Evolutionary conservation across 805 yeast genomes (phyloP).

Genomic region (Metschnikowia amazonensis): DNA sequence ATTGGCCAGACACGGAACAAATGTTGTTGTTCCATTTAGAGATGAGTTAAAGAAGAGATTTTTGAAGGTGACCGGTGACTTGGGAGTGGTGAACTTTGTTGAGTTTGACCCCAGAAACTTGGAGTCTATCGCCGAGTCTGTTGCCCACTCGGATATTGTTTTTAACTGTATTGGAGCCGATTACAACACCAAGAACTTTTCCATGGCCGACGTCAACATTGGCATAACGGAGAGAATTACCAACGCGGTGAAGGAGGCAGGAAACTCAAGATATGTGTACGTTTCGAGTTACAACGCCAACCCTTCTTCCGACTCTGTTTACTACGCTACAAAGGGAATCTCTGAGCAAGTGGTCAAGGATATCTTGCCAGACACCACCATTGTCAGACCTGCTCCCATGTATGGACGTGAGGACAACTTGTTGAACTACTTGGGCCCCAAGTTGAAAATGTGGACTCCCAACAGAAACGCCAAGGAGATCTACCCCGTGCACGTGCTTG

Average conservation of each 20-base stretch:
- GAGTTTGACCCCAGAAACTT: slow-evolving; percentile 81
- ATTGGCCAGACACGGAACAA: slow-evolving; percentile 79
- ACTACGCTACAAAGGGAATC: slow-evolving; percentile 72
- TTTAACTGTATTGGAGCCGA: slow-evolving; percentile 76
- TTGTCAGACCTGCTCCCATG: slow-evolving; percentile 81
- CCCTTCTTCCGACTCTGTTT: slow-evolving; percentile 63
- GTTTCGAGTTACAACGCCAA: slow-evolving; percentile 78
- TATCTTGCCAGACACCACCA: slow-evolving; percentile 69
- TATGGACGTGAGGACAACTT: slow-evolving; percentile 72
- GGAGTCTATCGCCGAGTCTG: slow-evolving; percentile 69
- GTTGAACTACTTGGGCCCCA: slow-evolving; percentile 56
- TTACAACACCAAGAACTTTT: slow-evolving; percentile 71
- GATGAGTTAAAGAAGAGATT: slow-evolving; percentile 76
- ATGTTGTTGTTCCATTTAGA: slow-evolving; percentile 72
- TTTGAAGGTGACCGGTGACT: slow-evolving; percentile 77
- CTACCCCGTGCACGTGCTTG: slow-evolving; percentile 71
- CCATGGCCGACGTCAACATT: slow-evolving; percentile 79
- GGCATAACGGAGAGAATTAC: slow-evolving; percentile 78
- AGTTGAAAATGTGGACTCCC: slow-evolving; percentile 59
- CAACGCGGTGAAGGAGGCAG: slow-evolving; percentile 61
- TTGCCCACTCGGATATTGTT: slow-evolving; percentile 78
- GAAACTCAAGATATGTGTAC: slow-evolving; percentile 71
- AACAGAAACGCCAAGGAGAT: slow-evolving; percentile 59
- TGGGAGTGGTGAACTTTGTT: slow-evolving; percentile 80
- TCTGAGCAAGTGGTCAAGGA: slow-evolving; percentile 72